Evolutionary conservation across 257 asterid species (phyloP).

Genomic region (Datura wrightii): DNA sequence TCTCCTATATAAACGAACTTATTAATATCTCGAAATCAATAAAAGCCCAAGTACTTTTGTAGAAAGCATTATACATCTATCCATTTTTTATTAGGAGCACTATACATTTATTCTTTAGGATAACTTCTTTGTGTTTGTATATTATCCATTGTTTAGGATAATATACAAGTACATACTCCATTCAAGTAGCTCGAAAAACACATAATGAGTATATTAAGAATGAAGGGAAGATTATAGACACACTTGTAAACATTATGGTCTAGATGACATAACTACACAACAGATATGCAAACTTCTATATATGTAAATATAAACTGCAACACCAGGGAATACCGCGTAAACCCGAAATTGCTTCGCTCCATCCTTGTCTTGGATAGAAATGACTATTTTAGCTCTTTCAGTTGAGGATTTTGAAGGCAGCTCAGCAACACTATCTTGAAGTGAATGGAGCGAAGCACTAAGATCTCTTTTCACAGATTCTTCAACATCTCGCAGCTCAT

Average conservation of each 20-base stretch:
- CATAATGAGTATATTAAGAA: constrained; percentile 16
- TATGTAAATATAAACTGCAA: constrained; percentile 12
- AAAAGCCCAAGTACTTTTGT: neutral
- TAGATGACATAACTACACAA: neutral
- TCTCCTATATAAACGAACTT: constrained; percentile 2
- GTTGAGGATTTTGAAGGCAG: constrained; percentile 19
- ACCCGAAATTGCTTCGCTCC: constrained; percentile 38
- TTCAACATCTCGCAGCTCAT: constrained; percentile 39
- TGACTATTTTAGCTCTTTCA: constrained; percentile 40
- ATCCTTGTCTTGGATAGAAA: constrained; percentile 39
- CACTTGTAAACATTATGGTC: neutral
- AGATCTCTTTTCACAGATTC: constrained; percentile 43
- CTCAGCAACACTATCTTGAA: constrained; percentile 35
- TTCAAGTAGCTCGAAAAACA: neutral
- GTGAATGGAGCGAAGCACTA: constrained; percentile 32
- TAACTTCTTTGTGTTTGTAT: neutral
- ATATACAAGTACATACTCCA: constrained; percentile 7
- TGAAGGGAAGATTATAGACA: neutral
- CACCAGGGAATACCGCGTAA: constrained; percentile 34
- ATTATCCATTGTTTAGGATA: neutral
- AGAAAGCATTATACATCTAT: constrained; percentile 18
- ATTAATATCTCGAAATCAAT: neutral
- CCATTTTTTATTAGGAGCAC: neutral
- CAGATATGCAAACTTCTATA: constrained; percentile 7
- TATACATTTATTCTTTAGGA: neutral